Base-by-base conservation (phyloP, 768 basidiomycete species). In the Termitomyces sp. region DNA sequence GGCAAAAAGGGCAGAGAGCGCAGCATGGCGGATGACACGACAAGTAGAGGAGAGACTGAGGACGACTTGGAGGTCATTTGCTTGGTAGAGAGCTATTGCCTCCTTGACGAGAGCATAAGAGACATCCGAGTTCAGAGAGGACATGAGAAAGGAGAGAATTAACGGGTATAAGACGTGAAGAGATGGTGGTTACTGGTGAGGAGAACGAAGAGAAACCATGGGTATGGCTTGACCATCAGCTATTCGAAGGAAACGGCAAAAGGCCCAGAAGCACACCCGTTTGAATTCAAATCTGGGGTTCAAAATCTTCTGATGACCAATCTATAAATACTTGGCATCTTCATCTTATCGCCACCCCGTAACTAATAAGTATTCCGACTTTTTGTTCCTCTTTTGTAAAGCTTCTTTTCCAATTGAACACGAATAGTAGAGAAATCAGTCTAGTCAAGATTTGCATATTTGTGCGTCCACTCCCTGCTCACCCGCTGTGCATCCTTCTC, bases 391-490 rank as follows among this genome's bases (percentile, higher is more conserved):
- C 32, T 48, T 55, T 54, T 56, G 50, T 58, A 32, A 56, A 54
- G 20, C 26, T 57, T 59, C 55, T 51, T 63, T 51, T 63, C 14
- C 16, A 33, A 28, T 61, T 32, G 28, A n/a, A 49, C 30, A 49
- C 18, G 4, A 41, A 50, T 28, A 10, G 1, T 30, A 23, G 26
- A 18, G 55, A 49, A 50, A 36, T 50, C 23, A 57, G 16, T 36
- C 56, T 60, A 64, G 32, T 63, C 65, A 26, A 59, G 60, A 57
- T 62, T 58, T 7, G 96, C 96, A 69, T 89, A 98, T 71, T 86
- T 84, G 77, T 87, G 83, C 66, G 97, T 98, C 97, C 97, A 99
- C 77, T 97, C 93, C 71, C 84, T 84, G 71, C 93, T 93, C 61
- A 97, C 93, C 38, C 87, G 79, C 75, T 93, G 91, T 28, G 97